Evolutionary conservation across 495 filamentous ascomycete species (phyloP), one percentile per base, ranked within the genome.

Genomic region (Aspergillus biplanus): DNA sequence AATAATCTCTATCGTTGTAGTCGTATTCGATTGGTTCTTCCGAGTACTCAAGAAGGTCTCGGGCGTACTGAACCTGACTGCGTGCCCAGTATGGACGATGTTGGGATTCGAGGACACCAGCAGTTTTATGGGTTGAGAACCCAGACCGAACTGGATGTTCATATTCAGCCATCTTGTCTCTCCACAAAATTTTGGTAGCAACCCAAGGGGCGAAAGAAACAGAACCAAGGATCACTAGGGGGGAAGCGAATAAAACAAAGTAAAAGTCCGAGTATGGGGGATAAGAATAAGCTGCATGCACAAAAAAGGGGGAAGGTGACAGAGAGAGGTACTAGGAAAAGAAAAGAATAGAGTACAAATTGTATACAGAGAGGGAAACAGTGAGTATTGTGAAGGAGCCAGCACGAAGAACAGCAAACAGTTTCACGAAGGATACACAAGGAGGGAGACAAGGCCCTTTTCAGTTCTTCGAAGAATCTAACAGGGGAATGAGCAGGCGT

Each of bases 11-110:
- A 69, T 82, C 79, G 69, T 80, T 65, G 72, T 76, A 66, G 42
- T 79, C 78, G 79, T 80, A 82, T 46, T 78, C 78, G 67, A 82
- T 79, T 47, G 77, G 79, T 35, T 82, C 73, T 67, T 76, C 69
- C 16, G 78, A 76, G 62, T 59, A 75, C 55, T 75, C 75, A 15
- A 81, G 66, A 1, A 81, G 69, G 50, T 80, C 72, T 55, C 77
- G 74, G 4, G 79, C 78, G 70, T 73, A 75, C 59, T 79, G 73
- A 37, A 72, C 65, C 44, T 68, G 62, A 59, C 71, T 74, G 50
- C 73, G 75, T 42, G 78, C 78, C 79, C 79, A 82, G 57, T 76
- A 78, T 31, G 79, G 79, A 50, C 73, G 58, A 48, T 78, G 74
- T n/a, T 67, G 53, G 16, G 62, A 9, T 33, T 73, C 65, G 59